Evolutionary conservation across 192 early-diverging fungal species (phyloP).

Genomic region (Glomus cerebriforme): DNA sequence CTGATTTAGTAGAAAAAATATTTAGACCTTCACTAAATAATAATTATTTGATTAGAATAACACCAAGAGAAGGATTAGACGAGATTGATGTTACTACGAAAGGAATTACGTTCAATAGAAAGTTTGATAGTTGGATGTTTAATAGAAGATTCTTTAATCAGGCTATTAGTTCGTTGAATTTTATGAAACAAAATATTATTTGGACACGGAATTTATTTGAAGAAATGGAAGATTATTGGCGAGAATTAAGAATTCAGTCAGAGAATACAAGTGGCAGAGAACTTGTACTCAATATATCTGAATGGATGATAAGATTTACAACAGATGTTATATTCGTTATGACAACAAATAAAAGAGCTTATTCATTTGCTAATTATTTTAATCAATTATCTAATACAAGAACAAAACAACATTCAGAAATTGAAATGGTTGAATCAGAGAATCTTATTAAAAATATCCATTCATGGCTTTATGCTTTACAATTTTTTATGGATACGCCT

Average conservation of each 20-base stretch:
- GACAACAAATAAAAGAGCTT: background rate
- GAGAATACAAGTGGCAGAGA: background rate
- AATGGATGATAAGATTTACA: constrained; percentile 10
- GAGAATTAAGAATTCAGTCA: background rate
- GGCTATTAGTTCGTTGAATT: constrained; percentile 7
- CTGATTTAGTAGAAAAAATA: constrained; percentile 19
- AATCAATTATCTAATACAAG: background rate
- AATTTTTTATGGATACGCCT: constrained; percentile 21
- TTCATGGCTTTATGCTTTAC: background rate
- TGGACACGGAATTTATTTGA: background rate
- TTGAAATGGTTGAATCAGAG: background rate
- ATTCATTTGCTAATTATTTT: constrained; percentile 20
- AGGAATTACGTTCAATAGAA: constrained; percentile 22
- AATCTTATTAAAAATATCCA: constrained; percentile 15
- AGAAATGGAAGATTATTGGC: constrained; percentile 29
- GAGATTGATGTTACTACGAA: constrained; percentile 5
- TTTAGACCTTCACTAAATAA: constrained; percentile 22
- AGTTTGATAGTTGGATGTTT: constrained; percentile 13
- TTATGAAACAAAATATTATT: background rate
- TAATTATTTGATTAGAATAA: constrained; percentile 17
- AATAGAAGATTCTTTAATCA: constrained; percentile 23
- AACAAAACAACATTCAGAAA: background rate
- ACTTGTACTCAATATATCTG: constrained; percentile 1
- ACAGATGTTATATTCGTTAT: background rate
- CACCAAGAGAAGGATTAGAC: constrained; percentile 11